phyloP scores from a whole-genome alignment of 2,329 filamentous ascomycete genomes.

The Sphaerulina populicola region DNA sequence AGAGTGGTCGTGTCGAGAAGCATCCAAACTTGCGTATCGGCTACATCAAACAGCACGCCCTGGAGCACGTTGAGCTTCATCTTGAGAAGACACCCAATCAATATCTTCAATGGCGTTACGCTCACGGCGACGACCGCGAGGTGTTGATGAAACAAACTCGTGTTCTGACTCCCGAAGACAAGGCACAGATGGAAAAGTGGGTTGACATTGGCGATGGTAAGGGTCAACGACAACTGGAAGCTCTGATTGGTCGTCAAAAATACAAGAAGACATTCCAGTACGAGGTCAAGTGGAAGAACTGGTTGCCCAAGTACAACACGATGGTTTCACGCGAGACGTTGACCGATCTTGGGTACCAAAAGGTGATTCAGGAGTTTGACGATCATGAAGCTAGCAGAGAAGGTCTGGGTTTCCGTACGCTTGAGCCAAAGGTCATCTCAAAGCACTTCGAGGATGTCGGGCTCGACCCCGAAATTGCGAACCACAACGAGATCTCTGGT shows the following conservation, averaged over 20 bases:
- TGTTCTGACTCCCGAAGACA: constrained; percentile 74
- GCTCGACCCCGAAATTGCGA: constrained; percentile 93
- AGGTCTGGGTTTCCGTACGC: constrained; percentile 87
- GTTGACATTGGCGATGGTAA: constrained; percentile 79
- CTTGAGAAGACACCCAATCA: constrained; percentile 98
- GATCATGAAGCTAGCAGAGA: constrained; percentile 98
- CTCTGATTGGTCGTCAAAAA: constrained; percentile 92
- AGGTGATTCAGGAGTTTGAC: constrained; percentile 95
- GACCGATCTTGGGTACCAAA: constrained; percentile 74
- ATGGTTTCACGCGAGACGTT: constrained; percentile 91
- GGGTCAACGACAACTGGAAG: constrained; percentile 68
- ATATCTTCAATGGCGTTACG: constrained; percentile 97
- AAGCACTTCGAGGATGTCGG: constrained; percentile 98
- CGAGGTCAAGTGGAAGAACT: constrained; percentile 86
- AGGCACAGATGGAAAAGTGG: constrained; percentile 81
- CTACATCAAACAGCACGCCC: constrained; percentile 98
- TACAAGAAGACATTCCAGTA: constrained; percentile 99
- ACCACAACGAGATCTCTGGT: constrained; percentile 96
- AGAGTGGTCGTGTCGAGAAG: constrained; percentile 83
- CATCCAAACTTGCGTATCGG: constrained; percentile 97
- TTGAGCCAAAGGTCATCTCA: constrained; percentile 86
- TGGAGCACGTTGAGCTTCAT: constrained; percentile 99
- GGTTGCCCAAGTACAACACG: constrained; percentile 86
- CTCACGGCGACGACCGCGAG: constrained; percentile 92
- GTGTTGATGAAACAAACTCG: constrained; percentile 97